Base-by-base conservation (phyloP, 179 eudicot species). In the Nepenthes alata region DNA sequence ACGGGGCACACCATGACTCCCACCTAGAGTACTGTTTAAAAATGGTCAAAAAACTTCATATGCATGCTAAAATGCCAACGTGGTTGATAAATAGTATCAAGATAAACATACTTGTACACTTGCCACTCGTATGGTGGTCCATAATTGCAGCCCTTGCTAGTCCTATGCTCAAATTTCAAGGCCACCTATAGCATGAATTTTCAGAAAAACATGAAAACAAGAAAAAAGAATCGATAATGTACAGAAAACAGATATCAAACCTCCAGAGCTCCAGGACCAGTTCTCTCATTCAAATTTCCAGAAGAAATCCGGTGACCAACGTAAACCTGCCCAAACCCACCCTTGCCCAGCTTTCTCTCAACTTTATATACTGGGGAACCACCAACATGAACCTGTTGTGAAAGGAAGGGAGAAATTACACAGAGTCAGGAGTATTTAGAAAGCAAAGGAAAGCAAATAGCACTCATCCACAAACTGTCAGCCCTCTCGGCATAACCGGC, bases 111-210 rank as follows among this genome's bases (percentile, higher is more conserved):
- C 95, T 72, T 83, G 82, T 87, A 87, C 56, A 87, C 91, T 74
- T 79, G 80, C 95, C 95, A 87, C 70, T 87, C 95, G 51, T 69
- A 60, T n/a, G 95, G 91, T 14, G 95, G 88, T 35, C 91, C 88
- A 73, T 79, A 73, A 56, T 58, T 75, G 63, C 95, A 87, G 51
- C 95, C 95, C 68, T 80, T 87, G 74, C 95, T 81, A 63, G 66
- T 83, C 58, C 77, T 67, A 72, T 81, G 88, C 76, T 87, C 95
- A 74, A 87, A 85, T 66, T 87, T 87, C 34, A 87, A 66, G 44
- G 95, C 95, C 60, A 87, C 91, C 95, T 87, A 70, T 44, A 44
- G 51, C n/a, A 55, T 38, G 14, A 47, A 57, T 13, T 13, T 8
- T 63, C 14, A 15, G 37, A 16, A 59, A 13, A 51, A 58, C 6